phyloP scores from a whole-genome alignment of 768 basidiomycete species.

The Leucosporidium scottii region DNA sequence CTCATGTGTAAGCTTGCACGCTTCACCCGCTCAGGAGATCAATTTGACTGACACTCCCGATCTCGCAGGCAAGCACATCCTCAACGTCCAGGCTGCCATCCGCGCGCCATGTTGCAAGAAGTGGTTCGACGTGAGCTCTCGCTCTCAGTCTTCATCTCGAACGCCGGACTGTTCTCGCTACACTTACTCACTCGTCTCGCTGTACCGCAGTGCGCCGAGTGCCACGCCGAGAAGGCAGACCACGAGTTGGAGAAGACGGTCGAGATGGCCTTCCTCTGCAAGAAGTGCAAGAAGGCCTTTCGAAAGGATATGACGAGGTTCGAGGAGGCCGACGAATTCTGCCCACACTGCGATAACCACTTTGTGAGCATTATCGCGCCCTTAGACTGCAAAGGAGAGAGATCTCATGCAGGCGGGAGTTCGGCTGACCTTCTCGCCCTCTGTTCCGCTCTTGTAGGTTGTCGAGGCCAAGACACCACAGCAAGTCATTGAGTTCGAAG shows the following conservation, averaged over 20 bases:
- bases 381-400: neutral
- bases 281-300: constrained; percentile 92
- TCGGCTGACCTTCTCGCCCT: neutral
- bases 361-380: constrained; percentile 58
- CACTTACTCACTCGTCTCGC: too few species aligned
- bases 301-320: constrained; percentile 85
- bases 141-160: neutral
- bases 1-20: too few species aligned
- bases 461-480: neutral
- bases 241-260: constrained; percentile 65
- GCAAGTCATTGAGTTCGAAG: constrained; percentile 66
- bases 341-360: constrained; percentile 96
- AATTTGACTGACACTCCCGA: too few species aligned
- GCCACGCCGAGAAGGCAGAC: constrained; percentile 75
- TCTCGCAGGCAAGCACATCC: constrained; percentile 66
- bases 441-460: neutral
- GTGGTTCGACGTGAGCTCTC: constrained; percentile 71
- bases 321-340: constrained; percentile 96
- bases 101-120: constrained; percentile 95
- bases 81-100: constrained; percentile 94
- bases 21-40: too few species aligned
- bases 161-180: too few species aligned
- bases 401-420: neutral
- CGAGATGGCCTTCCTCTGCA: constrained; percentile 79
- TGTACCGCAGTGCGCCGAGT: constrained; percentile 63